These are phyloP conservation scores for Alternaria novae-zelandiae DNA, from an alignment of 2,329 filamentous ascomycete genomes.

Conservation along the genomic window DNA sequence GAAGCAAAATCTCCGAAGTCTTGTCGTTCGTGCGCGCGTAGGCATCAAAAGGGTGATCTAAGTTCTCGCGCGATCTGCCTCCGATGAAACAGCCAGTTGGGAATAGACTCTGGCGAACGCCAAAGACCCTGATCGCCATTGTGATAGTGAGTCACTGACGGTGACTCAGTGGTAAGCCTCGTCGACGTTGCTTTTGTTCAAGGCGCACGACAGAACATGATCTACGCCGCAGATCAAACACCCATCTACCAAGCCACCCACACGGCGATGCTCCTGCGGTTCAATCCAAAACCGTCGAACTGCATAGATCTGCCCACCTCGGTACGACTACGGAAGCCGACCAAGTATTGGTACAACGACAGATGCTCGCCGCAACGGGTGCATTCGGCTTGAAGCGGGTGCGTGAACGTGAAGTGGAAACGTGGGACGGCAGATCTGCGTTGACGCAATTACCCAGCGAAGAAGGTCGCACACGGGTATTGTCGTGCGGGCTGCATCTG, in stretches of 20 bases:
- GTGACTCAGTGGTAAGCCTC: not conserved
- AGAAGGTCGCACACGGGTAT: conserved; percentile 6
- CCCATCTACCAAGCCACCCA: not conserved
- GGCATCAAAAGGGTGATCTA: not conserved
- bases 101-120: not conserved
- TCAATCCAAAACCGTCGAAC: not conserved
- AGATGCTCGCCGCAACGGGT: not conserved
- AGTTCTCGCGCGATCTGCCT: not conserved
- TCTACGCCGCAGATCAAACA: not conserved
- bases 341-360: conserved; percentile 14
- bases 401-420: conserved; percentile 1
- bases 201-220: conserved; percentile 1
- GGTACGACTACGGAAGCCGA: not conserved
- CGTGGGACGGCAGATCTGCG: conserved; percentile 13
- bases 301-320: not conserved
- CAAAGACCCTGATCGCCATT: not conserved
- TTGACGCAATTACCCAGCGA: conserved; percentile 2
- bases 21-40: not conserved
- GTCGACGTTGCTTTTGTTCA: not conserved
- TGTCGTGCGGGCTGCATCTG: not conserved
- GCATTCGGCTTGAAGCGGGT: not conserved
- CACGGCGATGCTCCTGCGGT: not conserved
- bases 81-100: not conserved
- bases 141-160: not conserved
- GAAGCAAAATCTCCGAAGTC: not conserved